phyloP scores from a whole-genome alignment of 495 filamentous ascomycete species.

The Penicillium waksmanii region DNA sequence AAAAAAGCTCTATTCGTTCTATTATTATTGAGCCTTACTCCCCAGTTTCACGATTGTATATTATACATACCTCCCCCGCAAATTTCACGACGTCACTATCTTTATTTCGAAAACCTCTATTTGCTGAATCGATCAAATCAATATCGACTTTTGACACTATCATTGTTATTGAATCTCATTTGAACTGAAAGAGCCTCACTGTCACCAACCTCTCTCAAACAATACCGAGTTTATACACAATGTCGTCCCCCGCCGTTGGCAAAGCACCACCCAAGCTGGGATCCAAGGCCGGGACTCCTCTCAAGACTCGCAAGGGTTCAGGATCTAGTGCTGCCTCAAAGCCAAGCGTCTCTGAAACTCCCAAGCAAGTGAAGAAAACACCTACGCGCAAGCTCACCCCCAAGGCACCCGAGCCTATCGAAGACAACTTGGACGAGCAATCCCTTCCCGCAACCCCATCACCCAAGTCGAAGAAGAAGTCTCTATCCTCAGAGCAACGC shows the following conservation, averaged over 20 bases:
- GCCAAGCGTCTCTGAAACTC: conserved; percentile 27
- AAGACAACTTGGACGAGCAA: conserved; percentile 28
- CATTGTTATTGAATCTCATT: neutral
- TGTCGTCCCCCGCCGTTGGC: conserved; percentile 28
- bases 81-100: conserved; percentile 13
- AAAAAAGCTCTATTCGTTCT: conserved; percentile 8
- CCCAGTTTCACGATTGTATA: conserved; percentile 8
- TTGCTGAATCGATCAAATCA: neutral
- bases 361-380: conserved; percentile 33
- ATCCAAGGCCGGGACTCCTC: conserved; percentile 44
- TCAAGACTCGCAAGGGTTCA: conserved; percentile 54
- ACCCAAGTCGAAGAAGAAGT: conserved; percentile 40
- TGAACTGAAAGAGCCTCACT: neutral
- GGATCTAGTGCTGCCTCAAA: conserved; percentile 42
- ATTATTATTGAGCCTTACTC: conserved; percentile 15
- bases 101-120: neutral
- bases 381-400: conserved; percentile 30
- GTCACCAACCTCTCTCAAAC: neutral
- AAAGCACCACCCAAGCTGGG: conserved; percentile 33
- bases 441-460: conserved; percentile 33
- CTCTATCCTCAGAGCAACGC: conserved; percentile 35
- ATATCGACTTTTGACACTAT: neutral
- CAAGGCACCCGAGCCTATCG: conserved; percentile 29
- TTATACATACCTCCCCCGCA: conserved; percentile 8
- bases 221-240: conserved; percentile 8